Evolutionary conservation across 129 eudicot species (phyloP).

Genomic region (Ambrosia artemisiifolia): DNA sequence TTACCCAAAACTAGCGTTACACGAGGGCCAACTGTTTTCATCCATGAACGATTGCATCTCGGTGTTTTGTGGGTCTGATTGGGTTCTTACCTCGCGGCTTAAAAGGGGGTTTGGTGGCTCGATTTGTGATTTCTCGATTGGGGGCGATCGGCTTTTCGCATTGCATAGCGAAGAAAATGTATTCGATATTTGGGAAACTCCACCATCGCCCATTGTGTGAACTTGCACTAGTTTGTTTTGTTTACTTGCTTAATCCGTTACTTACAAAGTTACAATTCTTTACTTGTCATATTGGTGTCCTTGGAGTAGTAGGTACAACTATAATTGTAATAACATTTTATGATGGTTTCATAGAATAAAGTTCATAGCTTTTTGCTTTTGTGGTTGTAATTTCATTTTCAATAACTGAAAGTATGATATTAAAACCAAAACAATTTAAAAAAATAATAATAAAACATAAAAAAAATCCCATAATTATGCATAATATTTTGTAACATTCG

Average conservation of each 20-base stretch:
- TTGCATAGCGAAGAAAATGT: conserved; percentile 86
- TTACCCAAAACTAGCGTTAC: conserved; percentile 82
- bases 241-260: conserved; percentile 61
- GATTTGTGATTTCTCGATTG: conserved; percentile 83
- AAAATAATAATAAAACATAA: no score
- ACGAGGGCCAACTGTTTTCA: conserved; percentile 71
- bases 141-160: conserved; percentile 91
- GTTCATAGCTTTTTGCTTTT: conserved; percentile 19
- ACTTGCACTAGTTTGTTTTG: conserved; percentile 27
- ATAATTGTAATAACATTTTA: background rate
- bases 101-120: conserved; percentile 69
- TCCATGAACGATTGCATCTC: conserved; percentile 74
- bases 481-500: no score
- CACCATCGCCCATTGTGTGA: conserved; percentile 54
- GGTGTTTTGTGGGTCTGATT: conserved; percentile 81
- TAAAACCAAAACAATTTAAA: no score
- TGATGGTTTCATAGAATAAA: conserved; percentile 15
- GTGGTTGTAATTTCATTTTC: background rate
- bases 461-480: no score
- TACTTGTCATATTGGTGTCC: background rate
- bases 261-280: no score
- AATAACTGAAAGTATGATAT: no score
- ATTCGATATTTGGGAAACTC: conserved; percentile 91
- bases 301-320: conserved; percentile 10
- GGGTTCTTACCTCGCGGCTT: conserved; percentile 78